phyloP scores from a whole-genome alignment of 75 land plant species.

The Pinus taeda region DNA sequence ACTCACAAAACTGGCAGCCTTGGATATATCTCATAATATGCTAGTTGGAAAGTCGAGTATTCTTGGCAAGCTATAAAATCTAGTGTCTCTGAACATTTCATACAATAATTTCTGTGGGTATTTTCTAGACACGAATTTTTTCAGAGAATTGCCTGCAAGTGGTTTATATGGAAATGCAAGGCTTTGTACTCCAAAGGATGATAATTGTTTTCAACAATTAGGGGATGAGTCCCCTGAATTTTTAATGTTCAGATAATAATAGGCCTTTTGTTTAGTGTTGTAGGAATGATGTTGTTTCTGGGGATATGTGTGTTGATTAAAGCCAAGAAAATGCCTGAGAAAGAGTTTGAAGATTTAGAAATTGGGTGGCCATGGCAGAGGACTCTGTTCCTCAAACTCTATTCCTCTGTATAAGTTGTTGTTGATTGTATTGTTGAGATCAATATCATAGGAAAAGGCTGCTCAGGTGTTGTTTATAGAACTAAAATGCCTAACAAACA shows the following conservation, averaged over 20 bases:
- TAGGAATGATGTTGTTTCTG: not conserved
- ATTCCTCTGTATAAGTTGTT: conserved; percentile 52
- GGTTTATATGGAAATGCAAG: conserved; percentile 59
- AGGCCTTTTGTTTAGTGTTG: too few relatives aligned
- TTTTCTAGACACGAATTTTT: conserved; percentile 2
- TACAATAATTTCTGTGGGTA: too few relatives aligned
- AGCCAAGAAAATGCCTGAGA: not conserved
- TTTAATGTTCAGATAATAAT: not conserved
- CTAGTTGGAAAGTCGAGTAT: conserved; percentile 45
- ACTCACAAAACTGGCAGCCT: too few relatives aligned
- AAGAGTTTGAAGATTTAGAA: too few relatives aligned
- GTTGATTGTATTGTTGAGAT: conserved; percentile 35
- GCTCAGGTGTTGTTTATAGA: conserved; percentile 72
- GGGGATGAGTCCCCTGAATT: not conserved
- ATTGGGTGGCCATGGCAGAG: not conserved
- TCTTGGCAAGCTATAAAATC: conserved; percentile 40
- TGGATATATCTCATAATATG: too few relatives aligned
- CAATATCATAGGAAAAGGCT: conserved; percentile 68
- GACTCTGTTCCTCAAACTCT: conserved; percentile 73
- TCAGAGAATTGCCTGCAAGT: conserved; percentile 55
- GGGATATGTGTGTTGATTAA: conserved; percentile 1
- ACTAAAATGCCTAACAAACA: conserved; percentile 29
- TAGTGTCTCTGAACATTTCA: too few relatives aligned
- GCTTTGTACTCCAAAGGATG: conserved; percentile 46
- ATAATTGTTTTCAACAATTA: conserved; percentile 19